These are phyloP conservation scores for Auxenochlorella pyrenoidosa DNA, from an alignment of 139 green algal species.

Conservation along the genomic window DNA sequence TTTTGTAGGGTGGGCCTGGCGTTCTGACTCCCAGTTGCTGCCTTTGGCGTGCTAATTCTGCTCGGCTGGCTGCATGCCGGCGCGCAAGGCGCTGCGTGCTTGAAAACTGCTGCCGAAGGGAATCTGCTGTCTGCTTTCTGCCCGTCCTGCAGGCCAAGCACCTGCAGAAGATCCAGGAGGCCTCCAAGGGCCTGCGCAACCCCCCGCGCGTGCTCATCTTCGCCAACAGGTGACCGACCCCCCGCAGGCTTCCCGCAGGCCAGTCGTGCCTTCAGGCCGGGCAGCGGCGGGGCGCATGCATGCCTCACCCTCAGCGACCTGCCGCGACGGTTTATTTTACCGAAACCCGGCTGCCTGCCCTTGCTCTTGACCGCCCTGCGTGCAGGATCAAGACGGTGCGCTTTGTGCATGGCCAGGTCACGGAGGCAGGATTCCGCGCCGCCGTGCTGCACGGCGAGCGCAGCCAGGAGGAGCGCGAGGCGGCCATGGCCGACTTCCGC, in stretches of 20 bases:
- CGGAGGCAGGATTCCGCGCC: conserved; percentile 44
- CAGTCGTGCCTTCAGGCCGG: too few relatives aligned
- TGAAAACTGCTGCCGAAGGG: too few relatives aligned
- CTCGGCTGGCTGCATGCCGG: too few relatives aligned
- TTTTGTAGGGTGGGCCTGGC: too few relatives aligned
- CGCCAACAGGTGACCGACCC: conserved; percentile 62
- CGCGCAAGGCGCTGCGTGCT: too few relatives aligned
- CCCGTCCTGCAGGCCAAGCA: conserved; percentile 73
- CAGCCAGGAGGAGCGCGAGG: conserved; percentile 77
- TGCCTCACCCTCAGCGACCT: too few relatives aligned
- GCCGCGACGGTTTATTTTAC: too few relatives aligned
- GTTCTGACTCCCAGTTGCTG: too few relatives aligned
- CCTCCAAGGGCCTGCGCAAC: conserved; percentile 54
- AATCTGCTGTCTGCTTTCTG: background rate
- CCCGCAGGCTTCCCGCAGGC: too few relatives aligned
- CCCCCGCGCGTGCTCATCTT: conserved; percentile 86
- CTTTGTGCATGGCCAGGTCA: conserved; percentile 53
- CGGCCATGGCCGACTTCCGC: conserved; percentile 75
- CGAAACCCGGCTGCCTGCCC: background rate
- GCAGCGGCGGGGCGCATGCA: background rate
- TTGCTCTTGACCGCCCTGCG: background rate
- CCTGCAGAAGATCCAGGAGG: conserved; percentile 53
- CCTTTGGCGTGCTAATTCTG: too few relatives aligned
- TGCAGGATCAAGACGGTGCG: conserved; percentile 77
- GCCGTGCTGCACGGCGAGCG: conserved; percentile 83